Evolutionary conservation across 2,329 filamentous ascomycete genomes (phyloP).

Genomic region (Calonectria henricotiae): DNA sequence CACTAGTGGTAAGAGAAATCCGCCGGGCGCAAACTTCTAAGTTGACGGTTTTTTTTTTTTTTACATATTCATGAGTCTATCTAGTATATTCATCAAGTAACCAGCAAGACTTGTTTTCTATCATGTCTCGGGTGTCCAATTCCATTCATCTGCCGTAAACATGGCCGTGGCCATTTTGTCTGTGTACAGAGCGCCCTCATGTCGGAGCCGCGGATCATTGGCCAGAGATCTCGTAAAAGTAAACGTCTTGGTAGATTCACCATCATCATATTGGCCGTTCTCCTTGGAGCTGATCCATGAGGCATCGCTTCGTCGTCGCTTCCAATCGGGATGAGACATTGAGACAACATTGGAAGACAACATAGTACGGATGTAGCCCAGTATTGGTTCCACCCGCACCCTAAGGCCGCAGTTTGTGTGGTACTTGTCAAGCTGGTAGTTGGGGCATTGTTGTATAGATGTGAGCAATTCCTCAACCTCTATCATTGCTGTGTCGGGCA

Average conservation of each 20-base stretch:
- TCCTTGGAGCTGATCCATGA: conserved; percentile 60
- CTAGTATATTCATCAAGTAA: conserved; percentile 40
- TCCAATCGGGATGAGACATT: conserved; percentile 66
- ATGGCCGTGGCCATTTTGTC: conserved; percentile 69
- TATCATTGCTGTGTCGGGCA: conserved; percentile 69
- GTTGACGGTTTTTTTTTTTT: conserved; percentile 27
- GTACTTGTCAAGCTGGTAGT: conserved; percentile 82
- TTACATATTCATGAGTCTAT: conserved; percentile 44
- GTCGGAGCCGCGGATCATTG: conserved; percentile 67
- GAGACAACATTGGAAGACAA: conserved; percentile 65
- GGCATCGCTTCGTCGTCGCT: conserved; percentile 57
- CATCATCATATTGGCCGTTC: conserved; percentile 33
- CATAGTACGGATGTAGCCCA: conserved; percentile 77
- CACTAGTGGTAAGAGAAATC: neutral
- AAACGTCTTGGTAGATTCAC: conserved; percentile 57
- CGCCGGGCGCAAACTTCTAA: conserved; percentile 18
- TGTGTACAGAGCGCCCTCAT: conserved; percentile 66
- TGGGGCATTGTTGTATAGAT: conserved; percentile 76
- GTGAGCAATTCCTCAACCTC: conserved; percentile 75
- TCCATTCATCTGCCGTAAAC: conserved; percentile 73
- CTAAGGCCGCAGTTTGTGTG: conserved; percentile 83
- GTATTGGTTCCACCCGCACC: conserved; percentile 75
- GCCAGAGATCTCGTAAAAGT: conserved; percentile 68
- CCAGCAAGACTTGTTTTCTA: conserved; percentile 39
- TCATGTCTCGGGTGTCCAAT: conserved; percentile 71